Evolutionary conservation across 768 basidiomycete genomes (phyloP).

Genomic region (Boletus pseudopeckii): DNA sequence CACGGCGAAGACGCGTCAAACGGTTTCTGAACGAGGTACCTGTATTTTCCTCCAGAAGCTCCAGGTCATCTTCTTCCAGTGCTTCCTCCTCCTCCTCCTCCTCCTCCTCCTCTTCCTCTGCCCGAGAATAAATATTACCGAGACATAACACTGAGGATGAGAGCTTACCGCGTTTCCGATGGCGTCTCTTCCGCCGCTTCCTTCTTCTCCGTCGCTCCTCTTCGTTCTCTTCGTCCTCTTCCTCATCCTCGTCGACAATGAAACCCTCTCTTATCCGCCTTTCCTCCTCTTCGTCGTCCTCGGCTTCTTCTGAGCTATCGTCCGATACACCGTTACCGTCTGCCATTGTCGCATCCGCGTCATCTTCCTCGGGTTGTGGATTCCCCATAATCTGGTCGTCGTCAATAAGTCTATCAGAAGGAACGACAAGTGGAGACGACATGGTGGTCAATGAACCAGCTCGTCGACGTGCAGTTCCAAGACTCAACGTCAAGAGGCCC

Average conservation of each 20-base stretch:
- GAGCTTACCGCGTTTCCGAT: conserved; percentile 49
- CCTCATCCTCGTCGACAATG: conserved; percentile 92
- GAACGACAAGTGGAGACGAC: conserved; percentile 50
- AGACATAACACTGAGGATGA: conserved; percentile 6
- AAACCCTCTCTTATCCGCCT: conserved; percentile 81
- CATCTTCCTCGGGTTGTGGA: conserved; percentile 47
- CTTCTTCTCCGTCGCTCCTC: conserved; percentile 53
- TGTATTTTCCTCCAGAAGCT: conserved; percentile 80
- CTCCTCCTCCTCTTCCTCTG: conserved; percentile 56
- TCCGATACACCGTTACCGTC: conserved; percentile 49
- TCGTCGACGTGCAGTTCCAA: conserved; percentile 2
- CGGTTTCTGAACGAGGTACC: conserved; percentile 74
- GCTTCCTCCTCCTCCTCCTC: conserved; percentile 54
- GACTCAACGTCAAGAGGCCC: conserved; percentile 3
- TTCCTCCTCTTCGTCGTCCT: conserved; percentile 89
- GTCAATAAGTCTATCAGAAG: conserved; percentile 31
- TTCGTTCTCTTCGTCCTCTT: conserved; percentile 71
- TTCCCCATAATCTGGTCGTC: conserved; percentile 65
- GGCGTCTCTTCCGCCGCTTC: conserved; percentile 66
- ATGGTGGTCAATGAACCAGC: conserved; percentile 39
- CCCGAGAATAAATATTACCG: conserved; percentile 8
- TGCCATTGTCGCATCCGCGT: conserved; percentile 52
- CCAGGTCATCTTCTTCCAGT: conserved; percentile 86
- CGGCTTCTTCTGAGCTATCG: conserved; percentile 86
- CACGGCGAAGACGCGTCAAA: conserved; percentile 72